These are phyloP conservation scores for Litsea cubeba DNA, from an alignment of 164 flowering plant species.

Conservation along the genomic window DNA sequence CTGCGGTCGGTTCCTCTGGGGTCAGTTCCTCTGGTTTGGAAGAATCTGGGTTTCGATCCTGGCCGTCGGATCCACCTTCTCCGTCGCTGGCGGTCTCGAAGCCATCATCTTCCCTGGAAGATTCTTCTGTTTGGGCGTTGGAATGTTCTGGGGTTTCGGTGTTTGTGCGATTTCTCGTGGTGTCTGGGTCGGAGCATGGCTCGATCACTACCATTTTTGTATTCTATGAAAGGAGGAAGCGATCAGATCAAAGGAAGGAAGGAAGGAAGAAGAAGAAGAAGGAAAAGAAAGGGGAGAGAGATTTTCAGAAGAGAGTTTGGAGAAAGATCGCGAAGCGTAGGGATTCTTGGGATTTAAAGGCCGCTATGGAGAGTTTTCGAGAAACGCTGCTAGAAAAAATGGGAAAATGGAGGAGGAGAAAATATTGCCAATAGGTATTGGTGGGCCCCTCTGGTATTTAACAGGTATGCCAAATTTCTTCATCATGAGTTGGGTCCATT, in stretches of 20 bases:
- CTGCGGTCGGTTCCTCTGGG: conserved; percentile 9
- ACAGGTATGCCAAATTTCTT: too few relatives aligned
- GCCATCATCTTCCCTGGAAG: conserved; percentile 5
- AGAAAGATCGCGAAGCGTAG: too few relatives aligned
- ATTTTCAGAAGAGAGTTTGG: too few relatives aligned
- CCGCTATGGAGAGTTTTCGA: too few relatives aligned
- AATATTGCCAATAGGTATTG: too few relatives aligned
- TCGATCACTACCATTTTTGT: conserved; percentile 17
- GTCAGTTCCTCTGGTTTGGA: not conserved
- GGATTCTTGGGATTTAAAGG: too few relatives aligned
- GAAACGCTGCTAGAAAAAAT: too few relatives aligned
- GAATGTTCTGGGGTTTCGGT: not conserved
- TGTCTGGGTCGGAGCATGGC: not conserved
- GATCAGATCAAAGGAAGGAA: not conserved
- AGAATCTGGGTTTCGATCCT: not conserved
- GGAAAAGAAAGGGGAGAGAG: too few relatives aligned
- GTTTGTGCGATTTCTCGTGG: not conserved
- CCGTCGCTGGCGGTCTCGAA: conserved; percentile 20
- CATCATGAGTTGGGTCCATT: too few relatives aligned
- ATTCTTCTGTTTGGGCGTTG: not conserved
- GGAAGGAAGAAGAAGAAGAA: too few relatives aligned
- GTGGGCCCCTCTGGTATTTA: too few relatives aligned
- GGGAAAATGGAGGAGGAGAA: too few relatives aligned
- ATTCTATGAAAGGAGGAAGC: not conserved
- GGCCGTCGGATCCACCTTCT: not conserved